Conservation (phyloP, 2,329 filamentous ascomycete species). For the Sporothrix phasma region DNA sequence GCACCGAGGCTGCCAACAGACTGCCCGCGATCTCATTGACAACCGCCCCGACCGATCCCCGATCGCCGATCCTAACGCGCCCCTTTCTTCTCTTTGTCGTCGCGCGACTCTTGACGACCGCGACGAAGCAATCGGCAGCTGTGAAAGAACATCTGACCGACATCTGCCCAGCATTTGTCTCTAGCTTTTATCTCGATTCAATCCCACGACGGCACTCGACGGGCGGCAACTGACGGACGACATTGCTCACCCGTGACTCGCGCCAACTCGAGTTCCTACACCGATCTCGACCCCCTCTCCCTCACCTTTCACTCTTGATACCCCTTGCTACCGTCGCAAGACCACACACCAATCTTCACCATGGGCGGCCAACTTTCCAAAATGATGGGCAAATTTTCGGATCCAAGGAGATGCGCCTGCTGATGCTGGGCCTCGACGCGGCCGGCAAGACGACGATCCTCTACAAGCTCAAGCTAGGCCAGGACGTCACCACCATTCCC, state of each 20-base stretch:
- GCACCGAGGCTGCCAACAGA: neutral
- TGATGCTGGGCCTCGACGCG: conserved; percentile 96
- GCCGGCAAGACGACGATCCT: conserved; percentile 98
- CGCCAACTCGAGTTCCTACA: neutral
- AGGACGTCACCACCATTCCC: conserved; percentile 96
- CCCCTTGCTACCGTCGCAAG: neutral
- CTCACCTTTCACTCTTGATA: neutral
- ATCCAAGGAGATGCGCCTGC: conserved; percentile 96
- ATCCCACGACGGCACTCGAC: neutral
- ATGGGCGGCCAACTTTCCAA: conserved; percentile 95
- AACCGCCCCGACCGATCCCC: neutral
- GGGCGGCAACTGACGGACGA: neutral
- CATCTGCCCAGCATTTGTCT: no score
- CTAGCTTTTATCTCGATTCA: neutral
- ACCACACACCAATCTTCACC: conserved; percentile 28
- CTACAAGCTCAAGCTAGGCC: conserved; percentile 97
- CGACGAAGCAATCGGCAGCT: neutral
- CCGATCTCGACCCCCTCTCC: neutral
- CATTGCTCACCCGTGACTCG: neutral
- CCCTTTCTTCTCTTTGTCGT: neutral
- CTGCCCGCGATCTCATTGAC: neutral
- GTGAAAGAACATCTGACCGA: neutral
- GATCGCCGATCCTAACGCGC: neutral
- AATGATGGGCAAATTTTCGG: conserved; percentile 98
- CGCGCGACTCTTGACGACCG: neutral